A percentile compares a stretch with the other conserved stretches of the same genome.
Conservation (phyloP, 2,329 filamentous ascomycete genomes). For the Exophiala bonariae region DNA sequence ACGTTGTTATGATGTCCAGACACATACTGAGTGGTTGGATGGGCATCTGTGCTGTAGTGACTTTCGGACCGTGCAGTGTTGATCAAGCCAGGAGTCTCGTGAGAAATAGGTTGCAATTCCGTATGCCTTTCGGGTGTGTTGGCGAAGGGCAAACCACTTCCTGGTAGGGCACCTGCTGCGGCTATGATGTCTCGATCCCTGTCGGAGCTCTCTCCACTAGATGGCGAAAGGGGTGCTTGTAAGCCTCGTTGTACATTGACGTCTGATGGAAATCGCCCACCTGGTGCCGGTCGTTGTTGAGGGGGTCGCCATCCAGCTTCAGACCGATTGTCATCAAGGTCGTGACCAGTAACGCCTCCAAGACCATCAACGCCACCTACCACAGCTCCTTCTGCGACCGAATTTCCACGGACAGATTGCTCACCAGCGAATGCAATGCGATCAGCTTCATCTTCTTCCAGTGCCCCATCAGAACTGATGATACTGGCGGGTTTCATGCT, state of each 20-base stretch:
- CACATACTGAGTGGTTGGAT: conserved; percentile 14
- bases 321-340: conserved; percentile 29
- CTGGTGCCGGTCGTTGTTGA: conserved; percentile 76
- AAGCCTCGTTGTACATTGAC: conserved; percentile 83
- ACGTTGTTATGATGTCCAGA: conserved; percentile 21
- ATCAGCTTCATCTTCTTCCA: conserved; percentile 74
- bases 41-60: background rate
- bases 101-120: conserved; percentile 17
- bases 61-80: background rate
- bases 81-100: background rate
- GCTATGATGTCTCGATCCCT: conserved; percentile 56
- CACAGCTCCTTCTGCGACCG: conserved; percentile 32
- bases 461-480: conserved; percentile 70
- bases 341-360: conserved; percentile 33
- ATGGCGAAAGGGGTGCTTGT: conserved; percentile 75
- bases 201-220: conserved; percentile 76
- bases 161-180: conserved; percentile 57
- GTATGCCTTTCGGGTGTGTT: conserved; percentile 19
- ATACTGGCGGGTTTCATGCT: conserved; percentile 59
- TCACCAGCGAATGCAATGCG: conserved; percentile 65
- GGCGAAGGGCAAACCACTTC: conserved; percentile 38
- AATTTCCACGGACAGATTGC: conserved; percentile 28
- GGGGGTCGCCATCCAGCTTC: conserved; percentile 37
- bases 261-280: conserved; percentile 96
- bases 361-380: conserved; percentile 37